Percentiles rank a stretch among this genome's conserved stretches.
Evolutionary conservation across 2,329 filamentous ascomycete genomes (phyloP).

Genomic region (Hirsutella thompsonii): DNA sequence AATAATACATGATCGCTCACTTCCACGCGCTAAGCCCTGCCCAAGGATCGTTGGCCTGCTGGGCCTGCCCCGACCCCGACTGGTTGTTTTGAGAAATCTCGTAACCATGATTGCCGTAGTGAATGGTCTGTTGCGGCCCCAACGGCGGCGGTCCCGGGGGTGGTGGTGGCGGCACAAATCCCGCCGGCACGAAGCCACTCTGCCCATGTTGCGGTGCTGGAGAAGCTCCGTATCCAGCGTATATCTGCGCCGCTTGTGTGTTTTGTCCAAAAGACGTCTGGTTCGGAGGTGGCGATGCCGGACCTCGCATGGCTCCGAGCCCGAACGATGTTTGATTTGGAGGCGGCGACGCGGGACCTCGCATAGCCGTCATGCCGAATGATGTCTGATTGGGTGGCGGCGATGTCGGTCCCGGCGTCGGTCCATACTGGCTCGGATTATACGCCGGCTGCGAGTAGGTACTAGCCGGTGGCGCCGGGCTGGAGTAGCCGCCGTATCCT

Average conservation of each 20-base stretch:
- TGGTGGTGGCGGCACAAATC: slow-evolving; percentile 50
- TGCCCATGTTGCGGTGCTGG: slow-evolving; percentile 24
- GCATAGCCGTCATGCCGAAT: slow-evolving; percentile 26
- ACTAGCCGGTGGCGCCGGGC: slow-evolving; percentile 24
- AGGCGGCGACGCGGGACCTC: slow-evolving; percentile 41
- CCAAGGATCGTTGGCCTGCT: slow-evolving; percentile 35
- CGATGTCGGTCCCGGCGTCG: slow-evolving; percentile 43
- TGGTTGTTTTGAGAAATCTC: slow-evolving; percentile 18
- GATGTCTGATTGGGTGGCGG: slow-evolving; percentile 50
- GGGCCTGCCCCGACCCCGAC: slow-evolving; percentile 19
- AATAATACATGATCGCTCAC: too few species aligned
- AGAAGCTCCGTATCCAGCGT: slow-evolving; percentile 18
- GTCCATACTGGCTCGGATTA: slow-evolving; percentile 46
- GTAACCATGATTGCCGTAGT: slow-evolving; percentile 30
- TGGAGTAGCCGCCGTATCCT: slow-evolving; percentile 28
- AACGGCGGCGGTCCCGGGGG: slow-evolving; percentile 50
- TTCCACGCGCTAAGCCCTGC: slow-evolving; percentile 40
- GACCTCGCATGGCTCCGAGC: slow-evolving; percentile 22
- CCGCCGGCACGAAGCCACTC: slow-evolving; percentile 35
- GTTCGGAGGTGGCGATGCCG: slow-evolving; percentile 44
- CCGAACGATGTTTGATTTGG: slow-evolving; percentile 44
- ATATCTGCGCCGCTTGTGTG: slow-evolving; percentile 32
- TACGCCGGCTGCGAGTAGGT: slow-evolving; percentile 39
- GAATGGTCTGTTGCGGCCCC: slow-evolving; percentile 49
- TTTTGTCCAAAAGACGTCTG: slow-evolving; percentile 33